Base-by-base conservation (phyloP, 2,329 filamentous ascomycete genomes). In the Cryphonectria japonica region DNA sequence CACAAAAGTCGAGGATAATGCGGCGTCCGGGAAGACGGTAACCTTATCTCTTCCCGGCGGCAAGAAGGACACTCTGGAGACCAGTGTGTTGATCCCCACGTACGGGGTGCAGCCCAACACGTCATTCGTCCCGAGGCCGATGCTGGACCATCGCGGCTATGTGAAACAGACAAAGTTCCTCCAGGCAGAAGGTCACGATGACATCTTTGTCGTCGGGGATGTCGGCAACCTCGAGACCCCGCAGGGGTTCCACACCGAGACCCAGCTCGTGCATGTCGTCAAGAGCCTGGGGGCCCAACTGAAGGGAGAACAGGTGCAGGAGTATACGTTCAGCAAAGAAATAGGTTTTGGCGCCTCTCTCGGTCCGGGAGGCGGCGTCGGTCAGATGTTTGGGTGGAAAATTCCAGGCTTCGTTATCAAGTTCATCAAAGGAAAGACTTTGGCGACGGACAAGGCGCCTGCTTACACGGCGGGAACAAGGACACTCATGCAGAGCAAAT, bases 81-180 rank as follows among this genome's bases (percentile, higher is more conserved):
- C 83, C 0, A 83, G 85, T 74, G 78, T 85, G 0, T 83, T 85
- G 75, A 76, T 88, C 19, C 85, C 86, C 0, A 82, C 85, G 0
- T 83, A 81, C 50, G 86, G 86, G 60, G 71, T 82, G 4, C 66
- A 76, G 0, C 80, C 82, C 70, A 88, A 88, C 78, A 83, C 82
- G 72, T 66, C 70, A 13, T 80, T 77, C 68, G 50, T 79, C 19
- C 78, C 78, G 0, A 16, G 65, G 6, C 19, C 63, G 13, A 67
- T 79, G 75, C 74, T 79, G 26, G 77, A 79, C 74, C 59, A 39
- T n/a, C 64, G 67, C 22, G 74, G 75, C 34, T 74, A 71, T 57
- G 73, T 79, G 29, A 75, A 73, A 52, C 76, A 77, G 66, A 76
- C 74, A 1, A 22, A 63, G 6, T 69, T 64, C 39, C 74, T 79